phyloP scores from a whole-genome alignment of 2,329 filamentous ascomycete species.

The Trichoderma asperellum region DNA sequence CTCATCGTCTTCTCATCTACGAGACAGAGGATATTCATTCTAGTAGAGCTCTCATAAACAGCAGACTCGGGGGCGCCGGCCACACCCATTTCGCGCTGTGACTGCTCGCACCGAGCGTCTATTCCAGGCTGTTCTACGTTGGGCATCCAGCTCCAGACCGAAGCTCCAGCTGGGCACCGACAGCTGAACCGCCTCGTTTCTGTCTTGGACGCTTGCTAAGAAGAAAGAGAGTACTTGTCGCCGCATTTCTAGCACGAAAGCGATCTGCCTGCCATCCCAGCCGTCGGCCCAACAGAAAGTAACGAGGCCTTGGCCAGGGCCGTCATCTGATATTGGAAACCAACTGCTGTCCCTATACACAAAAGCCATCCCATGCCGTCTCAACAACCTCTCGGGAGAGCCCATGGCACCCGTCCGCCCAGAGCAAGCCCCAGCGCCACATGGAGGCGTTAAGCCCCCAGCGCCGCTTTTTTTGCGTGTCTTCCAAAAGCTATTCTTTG shows the following conservation, averaged over 20 bases:
- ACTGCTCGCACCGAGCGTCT: not conserved
- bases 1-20: not conserved
- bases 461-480: not conserved
- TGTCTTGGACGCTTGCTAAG: not conserved
- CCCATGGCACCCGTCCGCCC: conserved; percentile 16
- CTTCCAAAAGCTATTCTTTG: not conserved
- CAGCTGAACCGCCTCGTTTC: not conserved
- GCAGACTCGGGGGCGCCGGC: conserved; percentile 7
- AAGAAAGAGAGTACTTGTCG: not conserved
- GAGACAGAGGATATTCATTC: not conserved
- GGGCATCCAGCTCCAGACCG: not conserved
- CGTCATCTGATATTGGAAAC: not conserved
- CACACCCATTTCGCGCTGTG: not conserved
- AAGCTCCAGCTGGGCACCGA: not conserved
- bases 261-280: not conserved
- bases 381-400: conserved; percentile 24
- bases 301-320: not conserved
- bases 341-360: not conserved
- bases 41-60: not conserved
- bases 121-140: not conserved
- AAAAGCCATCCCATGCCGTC: not conserved
- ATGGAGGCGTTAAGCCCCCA: not conserved
- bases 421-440: conserved; percentile 11
- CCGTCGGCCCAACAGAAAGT: not conserved
- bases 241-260: not conserved